Evolutionary conservation across 164 flowering plant genomes (phyloP).

Genomic region (Kalanchoe fedtschenkoi): DNA sequence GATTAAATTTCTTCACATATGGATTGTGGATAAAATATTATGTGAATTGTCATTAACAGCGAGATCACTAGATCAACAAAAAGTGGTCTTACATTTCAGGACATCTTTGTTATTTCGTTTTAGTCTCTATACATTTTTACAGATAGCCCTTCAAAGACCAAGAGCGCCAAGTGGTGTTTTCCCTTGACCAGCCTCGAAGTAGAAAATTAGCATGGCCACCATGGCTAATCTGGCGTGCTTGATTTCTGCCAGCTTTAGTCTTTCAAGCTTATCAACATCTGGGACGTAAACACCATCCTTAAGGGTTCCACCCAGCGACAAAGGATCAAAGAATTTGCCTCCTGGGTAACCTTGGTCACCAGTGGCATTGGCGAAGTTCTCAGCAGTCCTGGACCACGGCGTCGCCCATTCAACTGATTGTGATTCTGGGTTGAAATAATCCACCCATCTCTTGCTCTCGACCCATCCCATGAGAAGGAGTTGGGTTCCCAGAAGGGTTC

Average conservation of each 20-base stretch:
- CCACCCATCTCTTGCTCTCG: constrained; percentile 98
- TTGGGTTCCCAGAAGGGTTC: constrained; percentile 82
- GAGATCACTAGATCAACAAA: not conserved
- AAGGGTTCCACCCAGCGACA: constrained; percentile 55
- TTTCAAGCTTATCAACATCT: constrained; percentile 75
- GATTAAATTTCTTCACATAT: not conserved
- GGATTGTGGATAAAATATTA: too few species aligned
- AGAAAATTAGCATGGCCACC: constrained; percentile 93
- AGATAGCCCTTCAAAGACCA: constrained; percentile 78
- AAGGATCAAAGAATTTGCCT: constrained; percentile 90
- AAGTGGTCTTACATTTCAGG: not conserved
- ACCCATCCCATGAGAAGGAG: constrained; percentile 98
- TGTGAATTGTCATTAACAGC: not conserved
- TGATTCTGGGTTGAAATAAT: constrained; percentile 96
- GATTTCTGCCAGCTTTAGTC: constrained; percentile 88
- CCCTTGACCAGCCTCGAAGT: constrained; percentile 98
- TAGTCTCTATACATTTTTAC: too few species aligned
- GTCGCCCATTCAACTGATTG: constrained; percentile 98
- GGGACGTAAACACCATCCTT: constrained; percentile 70
- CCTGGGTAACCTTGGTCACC: constrained; percentile 98
- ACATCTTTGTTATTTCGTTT: too few species aligned
- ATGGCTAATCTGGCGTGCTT: constrained; percentile 91
- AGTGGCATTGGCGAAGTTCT: constrained; percentile 79
- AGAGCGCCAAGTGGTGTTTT: constrained; percentile 93
- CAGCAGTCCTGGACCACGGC: constrained; percentile 85